A percentile compares a stretch with the other conserved stretches of the same genome.
Conservation (phyloP, 495 filamentous ascomycete genomes). For the Lasiosphaeria hispida region DNA sequence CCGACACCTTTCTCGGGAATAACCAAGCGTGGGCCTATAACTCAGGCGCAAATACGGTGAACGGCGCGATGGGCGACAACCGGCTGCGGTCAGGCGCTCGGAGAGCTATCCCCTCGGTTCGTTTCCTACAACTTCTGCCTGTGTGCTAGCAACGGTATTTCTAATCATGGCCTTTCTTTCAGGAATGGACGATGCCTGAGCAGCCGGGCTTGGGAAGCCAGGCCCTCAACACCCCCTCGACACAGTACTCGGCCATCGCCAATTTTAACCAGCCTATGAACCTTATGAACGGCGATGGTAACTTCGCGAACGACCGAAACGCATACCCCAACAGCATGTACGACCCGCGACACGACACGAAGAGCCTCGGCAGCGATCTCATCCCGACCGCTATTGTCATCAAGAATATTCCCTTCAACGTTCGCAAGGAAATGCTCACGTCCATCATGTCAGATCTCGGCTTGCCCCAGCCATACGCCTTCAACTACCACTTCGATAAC, state of each 20-base stretch:
- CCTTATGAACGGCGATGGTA: slow-evolving; percentile 31
- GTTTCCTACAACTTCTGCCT: slow-evolving; percentile 22
- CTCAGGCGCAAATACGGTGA: slow-evolving; percentile 44
- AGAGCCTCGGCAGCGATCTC: slow-evolving; percentile 58
- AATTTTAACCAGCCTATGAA: slow-evolving; percentile 27
- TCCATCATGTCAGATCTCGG: slow-evolving; percentile 87
- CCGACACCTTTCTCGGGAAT: slow-evolving; percentile 43
- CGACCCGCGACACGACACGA: slow-evolving; percentile 34
- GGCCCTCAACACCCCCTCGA: slow-evolving; percentile 37
- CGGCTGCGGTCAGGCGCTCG: slow-evolving; percentile 44
- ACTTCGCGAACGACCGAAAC: slow-evolving; percentile 28
- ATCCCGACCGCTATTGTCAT: slow-evolving; percentile 99
- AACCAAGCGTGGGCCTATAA: slow-evolving; percentile 53
- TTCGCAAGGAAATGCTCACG: slow-evolving; percentile 94
- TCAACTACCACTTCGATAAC: slow-evolving; percentile 99
- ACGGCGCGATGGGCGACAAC: slow-evolving; percentile 47
- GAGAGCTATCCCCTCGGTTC: slow-evolving; percentile 48
- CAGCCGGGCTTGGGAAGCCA: slow-evolving; percentile 42
- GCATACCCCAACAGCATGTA: slow-evolving; percentile 31
- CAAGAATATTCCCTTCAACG: slow-evolving; percentile 98
- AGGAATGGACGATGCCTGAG: slow-evolving; percentile 51
- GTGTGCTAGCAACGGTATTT: background rate
- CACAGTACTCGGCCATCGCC: slow-evolving; percentile 25
- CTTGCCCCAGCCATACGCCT: slow-evolving; percentile 91
- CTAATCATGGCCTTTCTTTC: background rate